Evolutionary conservation across 2,329 filamentous ascomycete species (phyloP).

Genomic region (Blastomyces percursus): DNA sequence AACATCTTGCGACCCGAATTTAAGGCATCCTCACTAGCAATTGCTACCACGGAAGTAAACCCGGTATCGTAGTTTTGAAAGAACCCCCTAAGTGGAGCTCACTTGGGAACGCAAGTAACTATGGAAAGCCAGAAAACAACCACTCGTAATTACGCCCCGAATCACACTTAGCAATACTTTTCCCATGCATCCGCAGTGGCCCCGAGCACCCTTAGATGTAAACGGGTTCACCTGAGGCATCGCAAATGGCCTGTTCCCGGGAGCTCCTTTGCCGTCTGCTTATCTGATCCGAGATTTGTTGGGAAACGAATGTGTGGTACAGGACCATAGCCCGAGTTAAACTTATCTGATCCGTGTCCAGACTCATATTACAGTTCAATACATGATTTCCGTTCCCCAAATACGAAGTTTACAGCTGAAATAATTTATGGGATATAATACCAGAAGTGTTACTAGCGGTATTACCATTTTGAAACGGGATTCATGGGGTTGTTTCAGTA

Average conservation of each 20-base stretch:
- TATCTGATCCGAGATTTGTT: conserved; percentile 1
- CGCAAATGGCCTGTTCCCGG: not conserved
- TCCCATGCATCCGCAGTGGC: not conserved
- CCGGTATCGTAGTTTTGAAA: not conserved
- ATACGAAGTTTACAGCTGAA: not conserved
- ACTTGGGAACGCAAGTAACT: not conserved
- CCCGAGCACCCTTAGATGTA: not conserved
- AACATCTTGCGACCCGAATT: not conserved
- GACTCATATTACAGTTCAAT: not conserved
- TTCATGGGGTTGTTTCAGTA: too few species aligned
- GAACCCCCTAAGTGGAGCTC: not conserved
- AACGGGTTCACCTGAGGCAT: not conserved
- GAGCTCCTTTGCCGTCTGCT: not conserved
- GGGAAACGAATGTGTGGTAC: not conserved
- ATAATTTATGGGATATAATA: too few species aligned
- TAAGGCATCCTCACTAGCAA: not conserved
- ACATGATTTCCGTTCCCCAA: not conserved
- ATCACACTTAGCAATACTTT: conserved; percentile 1
- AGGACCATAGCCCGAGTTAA: too few species aligned
- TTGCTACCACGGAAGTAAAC: not conserved
- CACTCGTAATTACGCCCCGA: not conserved
- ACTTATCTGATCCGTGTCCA: conserved; percentile 1
- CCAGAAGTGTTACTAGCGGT: not conserved
- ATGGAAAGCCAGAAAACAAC: too few species aligned
- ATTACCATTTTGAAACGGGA: not conserved